Evolutionary conservation across 331 rosid genomes (phyloP).

Genomic region (Quercus phellos): DNA sequence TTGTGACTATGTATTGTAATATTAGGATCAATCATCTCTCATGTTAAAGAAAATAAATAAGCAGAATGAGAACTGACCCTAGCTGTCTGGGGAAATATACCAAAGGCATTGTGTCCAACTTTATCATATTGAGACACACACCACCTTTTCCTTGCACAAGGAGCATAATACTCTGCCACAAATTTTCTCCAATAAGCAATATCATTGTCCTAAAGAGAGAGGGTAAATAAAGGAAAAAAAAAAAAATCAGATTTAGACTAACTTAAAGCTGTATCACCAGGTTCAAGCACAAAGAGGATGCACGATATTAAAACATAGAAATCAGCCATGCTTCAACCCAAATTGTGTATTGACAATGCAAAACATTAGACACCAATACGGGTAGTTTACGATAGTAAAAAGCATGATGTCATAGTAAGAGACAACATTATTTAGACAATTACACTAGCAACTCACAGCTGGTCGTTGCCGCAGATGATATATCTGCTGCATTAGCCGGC

Average conservation of each 20-base stretch:
- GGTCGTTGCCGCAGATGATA: conserved; percentile 25
- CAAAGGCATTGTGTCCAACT: conserved; percentile 9
- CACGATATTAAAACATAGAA: background rate
- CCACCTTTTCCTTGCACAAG: conserved; percentile 31
- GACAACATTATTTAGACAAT: background rate
- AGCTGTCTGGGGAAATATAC: conserved; percentile 8
- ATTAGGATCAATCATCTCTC: background rate
- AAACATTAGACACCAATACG: background rate
- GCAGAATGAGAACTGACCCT: conserved; percentile 13
- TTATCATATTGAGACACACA: conserved; percentile 26
- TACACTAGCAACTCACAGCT: conserved; percentile 11
- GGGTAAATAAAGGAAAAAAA: background rate
- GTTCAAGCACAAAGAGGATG: background rate
- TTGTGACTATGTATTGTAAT: background rate
- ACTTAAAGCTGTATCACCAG: background rate
- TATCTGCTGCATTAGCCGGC: conserved; percentile 30
- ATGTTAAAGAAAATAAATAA: background rate
- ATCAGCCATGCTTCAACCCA: background rate
- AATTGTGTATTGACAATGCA: background rate
- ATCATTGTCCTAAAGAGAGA: conserved; percentile 17
- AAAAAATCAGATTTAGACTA: background rate
- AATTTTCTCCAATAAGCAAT: conserved; percentile 28
- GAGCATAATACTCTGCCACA: conserved; percentile 30
- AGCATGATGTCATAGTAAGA: background rate
- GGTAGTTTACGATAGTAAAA: background rate